Evolutionary conservation across 768 basidiomycete genomes (phyloP).

Genomic region (Auricularia sp.): DNA sequence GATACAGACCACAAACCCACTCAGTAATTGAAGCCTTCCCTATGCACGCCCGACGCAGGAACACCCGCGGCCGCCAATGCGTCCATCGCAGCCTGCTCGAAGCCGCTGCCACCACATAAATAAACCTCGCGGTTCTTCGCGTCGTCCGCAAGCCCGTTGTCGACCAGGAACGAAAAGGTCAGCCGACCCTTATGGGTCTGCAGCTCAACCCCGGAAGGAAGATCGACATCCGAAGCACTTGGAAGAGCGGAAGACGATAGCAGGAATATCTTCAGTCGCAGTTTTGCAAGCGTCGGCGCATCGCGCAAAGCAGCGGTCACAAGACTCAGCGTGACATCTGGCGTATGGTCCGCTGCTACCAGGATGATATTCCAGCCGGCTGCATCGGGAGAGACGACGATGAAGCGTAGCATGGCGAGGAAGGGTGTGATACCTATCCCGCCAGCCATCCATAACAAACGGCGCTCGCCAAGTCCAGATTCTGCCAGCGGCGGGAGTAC

Average conservation of each 20-base stretch:
- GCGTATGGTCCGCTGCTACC: slow-evolving; percentile 43
- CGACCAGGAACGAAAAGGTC: neutral
- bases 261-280: neutral
- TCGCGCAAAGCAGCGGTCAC: slow-evolving; percentile 23
- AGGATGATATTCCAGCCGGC: slow-evolving; percentile 34
- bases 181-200: neutral
- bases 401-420: slow-evolving; percentile 36
- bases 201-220: neutral
- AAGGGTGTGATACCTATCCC: slow-evolving; percentile 60
- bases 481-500: slow-evolving; percentile 18
- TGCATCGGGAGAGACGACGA: slow-evolving; percentile 9
- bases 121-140: neutral
- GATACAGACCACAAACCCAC: too few species aligned
- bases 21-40: neutral
- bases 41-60: neutral
- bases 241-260: neutral
- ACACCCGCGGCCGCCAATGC: neutral
- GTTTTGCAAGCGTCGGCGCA: slow-evolving; percentile 11
- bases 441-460: slow-evolving; percentile 49
- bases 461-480: neutral
- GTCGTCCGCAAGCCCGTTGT: neutral
- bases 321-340: slow-evolving; percentile 38
- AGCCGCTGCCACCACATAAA: neutral
- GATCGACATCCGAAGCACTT: neutral
- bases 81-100: neutral